Percentiles rank a stretch among this genome's conserved stretches.
Conservation (phyloP, 257 asterid genomes). For the Agastache rugosa region DNA sequence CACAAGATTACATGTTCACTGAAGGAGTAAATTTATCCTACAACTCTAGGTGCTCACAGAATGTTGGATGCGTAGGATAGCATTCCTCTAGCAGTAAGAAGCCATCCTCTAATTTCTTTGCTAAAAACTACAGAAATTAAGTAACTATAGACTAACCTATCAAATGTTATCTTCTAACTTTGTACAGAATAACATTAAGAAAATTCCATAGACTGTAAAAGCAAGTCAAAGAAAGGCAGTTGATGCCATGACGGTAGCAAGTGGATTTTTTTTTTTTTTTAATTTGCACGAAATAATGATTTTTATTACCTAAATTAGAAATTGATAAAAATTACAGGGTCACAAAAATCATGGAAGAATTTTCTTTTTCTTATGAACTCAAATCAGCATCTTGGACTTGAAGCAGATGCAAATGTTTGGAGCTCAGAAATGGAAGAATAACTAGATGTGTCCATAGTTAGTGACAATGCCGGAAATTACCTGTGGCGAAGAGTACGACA, state of each 20-base stretch:
- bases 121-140: background rate
- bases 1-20: too few relatives aligned
- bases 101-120: background rate
- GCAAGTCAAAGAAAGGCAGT: background rate
- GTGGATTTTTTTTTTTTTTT: too few relatives aligned
- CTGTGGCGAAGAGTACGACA: slow-evolving; percentile 96
- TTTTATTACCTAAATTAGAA: background rate
- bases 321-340: background rate
- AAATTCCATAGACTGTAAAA: background rate
- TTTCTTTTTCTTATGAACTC: background rate
- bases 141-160: background rate
- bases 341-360: background rate
- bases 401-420: too few relatives aligned
- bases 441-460: background rate
- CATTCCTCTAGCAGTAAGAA: too few relatives aligned
- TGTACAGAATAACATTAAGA: too few relatives aligned
- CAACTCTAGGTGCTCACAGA: too few relatives aligned
- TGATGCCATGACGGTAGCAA: background rate
- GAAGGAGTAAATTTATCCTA: too few relatives aligned
- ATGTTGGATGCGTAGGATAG: too few relatives aligned
- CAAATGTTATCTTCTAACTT: background rate
- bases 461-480: slow-evolving; percentile 49
- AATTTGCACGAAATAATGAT: background rate
- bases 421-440: too few relatives aligned
- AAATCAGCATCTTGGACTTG: too few relatives aligned